These are phyloP conservation scores for Colletotrichum chlorophyti DNA, from an alignment of 2,329 filamentous ascomycete species.

Conservation along the genomic window DNA sequence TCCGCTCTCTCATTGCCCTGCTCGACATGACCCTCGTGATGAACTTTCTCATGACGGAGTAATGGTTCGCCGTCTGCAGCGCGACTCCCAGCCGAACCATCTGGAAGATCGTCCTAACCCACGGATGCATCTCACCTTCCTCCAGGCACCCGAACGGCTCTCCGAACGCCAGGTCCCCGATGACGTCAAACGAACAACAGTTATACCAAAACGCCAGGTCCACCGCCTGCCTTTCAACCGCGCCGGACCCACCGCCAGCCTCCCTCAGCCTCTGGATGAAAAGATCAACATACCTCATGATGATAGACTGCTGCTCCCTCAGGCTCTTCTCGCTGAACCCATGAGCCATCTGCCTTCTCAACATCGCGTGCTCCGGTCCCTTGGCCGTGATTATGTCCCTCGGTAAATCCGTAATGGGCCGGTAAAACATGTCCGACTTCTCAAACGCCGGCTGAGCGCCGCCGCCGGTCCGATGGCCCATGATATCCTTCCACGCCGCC, in stretches of 20 bases:
- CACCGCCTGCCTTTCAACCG: not conserved
- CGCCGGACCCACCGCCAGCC: slow-evolving; percentile 13
- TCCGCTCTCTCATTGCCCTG: not conserved
- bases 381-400: slow-evolving; percentile 30
- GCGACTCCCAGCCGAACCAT: not conserved
- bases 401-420: not conserved
- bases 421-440: slow-evolving; percentile 23
- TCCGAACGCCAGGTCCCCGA: slow-evolving; percentile 38
- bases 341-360: slow-evolving; percentile 27
- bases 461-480: slow-evolving; percentile 34
- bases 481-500: slow-evolving; percentile 48
- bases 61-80: slow-evolving; percentile 18
- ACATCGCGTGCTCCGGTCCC: slow-evolving; percentile 11
- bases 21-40: slow-evolving; percentile 13
- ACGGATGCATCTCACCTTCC: slow-evolving; percentile 25
- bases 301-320: slow-evolving; percentile 33
- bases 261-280: slow-evolving; percentile 45
- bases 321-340: slow-evolving; percentile 34
- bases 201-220: slow-evolving; percentile 37
- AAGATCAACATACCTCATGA: slow-evolving; percentile 46
- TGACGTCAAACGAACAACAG: slow-evolving; percentile 38
- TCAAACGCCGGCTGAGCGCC: not conserved
- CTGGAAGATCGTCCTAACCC: slow-evolving; percentile 15
- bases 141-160: slow-evolving; percentile 37
- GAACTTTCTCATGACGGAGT: not conserved